Evolutionary conservation across 2,329 filamentous ascomycete genomes (phyloP), one percentile per base, ranked within the genome.

Genomic region (Fusarium liriodendri): DNA sequence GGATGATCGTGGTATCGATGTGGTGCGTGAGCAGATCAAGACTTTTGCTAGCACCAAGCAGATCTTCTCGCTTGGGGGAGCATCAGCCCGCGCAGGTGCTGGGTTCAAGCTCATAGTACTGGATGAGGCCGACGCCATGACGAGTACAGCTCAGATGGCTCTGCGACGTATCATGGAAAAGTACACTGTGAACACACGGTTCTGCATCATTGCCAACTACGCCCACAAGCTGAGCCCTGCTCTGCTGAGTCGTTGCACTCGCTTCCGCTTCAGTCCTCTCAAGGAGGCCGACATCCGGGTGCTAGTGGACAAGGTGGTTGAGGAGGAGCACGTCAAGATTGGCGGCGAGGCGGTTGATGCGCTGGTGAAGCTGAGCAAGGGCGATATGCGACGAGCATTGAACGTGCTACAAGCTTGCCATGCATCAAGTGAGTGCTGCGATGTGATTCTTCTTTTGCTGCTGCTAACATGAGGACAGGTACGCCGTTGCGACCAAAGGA

Each of bases 41-140:
- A 99, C 97, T 0, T 99, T 99, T 85, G 96, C 95, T 45, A 97
- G 94, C 77, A 99, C 97, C 9, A 98, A 97, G 84, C 97, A 99
- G 81, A 99, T 99, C 78, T 99, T 99, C 85, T 87, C 85, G 16
- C 85, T 89, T 80, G 90, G 89, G n/a, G 86, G 89, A 47, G 86
- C 87, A 9, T 85, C 88, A 2, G 84, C 84, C 37, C 79, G 87
- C 7, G 81, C 79, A 60, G 69, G 96, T 29, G 94, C 94, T 0
- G 90, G 90, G 5, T 99, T 93, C 87, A 99, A 99, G 86, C 91
- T 99, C 76, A 98, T 99, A 80, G 94, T 99, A 64, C 90, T 99
- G 6, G 97, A 99, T 83, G 97, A 99, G 86, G 97, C 97, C n/a
- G 97, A 99, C 82, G 97, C 97, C 63, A 99, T 99, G 97, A 99